phyloP scores from a whole-genome alignment of 805 yeast genomes.

The Candida silvatica region DNA sequence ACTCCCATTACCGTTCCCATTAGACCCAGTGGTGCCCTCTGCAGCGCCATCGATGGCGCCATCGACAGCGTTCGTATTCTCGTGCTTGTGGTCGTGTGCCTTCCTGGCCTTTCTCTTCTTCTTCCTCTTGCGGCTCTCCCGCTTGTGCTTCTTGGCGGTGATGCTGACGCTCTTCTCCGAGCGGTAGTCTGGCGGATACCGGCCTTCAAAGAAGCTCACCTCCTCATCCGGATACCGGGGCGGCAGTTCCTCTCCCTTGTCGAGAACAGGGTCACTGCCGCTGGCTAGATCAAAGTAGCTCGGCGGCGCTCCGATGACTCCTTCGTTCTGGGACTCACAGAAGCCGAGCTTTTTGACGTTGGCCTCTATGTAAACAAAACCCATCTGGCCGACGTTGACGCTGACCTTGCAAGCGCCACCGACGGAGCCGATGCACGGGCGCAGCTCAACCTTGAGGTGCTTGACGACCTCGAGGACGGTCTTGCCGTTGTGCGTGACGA shows the following conservation, averaged over 20 bases:
- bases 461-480: constrained; percentile 41
- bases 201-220: constrained; percentile 47
- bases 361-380: constrained; percentile 85
- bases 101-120: constrained; percentile 15
- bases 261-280: constrained; percentile 46
- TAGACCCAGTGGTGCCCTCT: no score
- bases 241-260: constrained; percentile 66
- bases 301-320: constrained; percentile 31
- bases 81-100: constrained; percentile 9
- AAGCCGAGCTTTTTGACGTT: constrained; percentile 57
- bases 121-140: constrained; percentile 14
- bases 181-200: constrained; percentile 22
- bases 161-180: constrained; percentile 4
- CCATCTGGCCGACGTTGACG: constrained; percentile 77
- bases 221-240: constrained; percentile 62
- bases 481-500: constrained; percentile 48
- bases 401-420: constrained; percentile 40
- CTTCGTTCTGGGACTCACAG: constrained; percentile 38
- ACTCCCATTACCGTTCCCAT: constrained; percentile 47
- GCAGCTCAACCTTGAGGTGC: constrained; percentile 39
- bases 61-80: no score
- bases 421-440: constrained; percentile 47
- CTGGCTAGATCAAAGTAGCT: constrained; percentile 20
- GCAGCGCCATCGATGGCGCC: no score
- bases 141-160: constrained; percentile 3